A percentile compares a stretch with the other conserved stretches of the same genome.
Evolutionary conservation across 129 eudicot genomes (phyloP).

Genomic region (Flaveria bidentis): DNA sequence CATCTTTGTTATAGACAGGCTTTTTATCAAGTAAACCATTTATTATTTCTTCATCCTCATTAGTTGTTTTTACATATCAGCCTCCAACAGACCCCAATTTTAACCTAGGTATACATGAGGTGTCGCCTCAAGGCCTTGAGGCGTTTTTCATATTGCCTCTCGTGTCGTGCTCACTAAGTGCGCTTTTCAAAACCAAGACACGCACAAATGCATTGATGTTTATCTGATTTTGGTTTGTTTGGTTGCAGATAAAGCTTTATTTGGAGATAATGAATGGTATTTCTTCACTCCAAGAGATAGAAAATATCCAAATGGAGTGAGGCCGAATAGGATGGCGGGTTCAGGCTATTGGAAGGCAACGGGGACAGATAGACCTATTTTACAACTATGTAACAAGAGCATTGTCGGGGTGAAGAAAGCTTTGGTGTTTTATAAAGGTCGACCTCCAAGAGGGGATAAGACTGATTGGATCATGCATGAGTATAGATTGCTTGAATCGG

Average conservation of each 20-base stretch:
- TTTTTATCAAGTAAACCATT: too few relatives aligned
- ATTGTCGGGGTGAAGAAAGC: slow-evolving; percentile 50
- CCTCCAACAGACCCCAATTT: too few relatives aligned
- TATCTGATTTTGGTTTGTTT: slow-evolving; percentile 15
- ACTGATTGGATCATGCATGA: slow-evolving; percentile 65
- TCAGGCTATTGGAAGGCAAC: slow-evolving; percentile 63
- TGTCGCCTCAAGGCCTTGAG: too few relatives aligned
- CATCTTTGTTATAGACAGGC: too few relatives aligned
- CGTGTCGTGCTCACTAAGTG: background rate
- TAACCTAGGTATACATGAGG: too few relatives aligned
- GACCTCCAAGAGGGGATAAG: slow-evolving; percentile 49
- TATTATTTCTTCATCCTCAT: too few relatives aligned
- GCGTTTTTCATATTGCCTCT: too few relatives aligned
- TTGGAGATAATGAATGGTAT: slow-evolving; percentile 62
- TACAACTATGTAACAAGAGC: slow-evolving; percentile 28
- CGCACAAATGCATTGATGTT: background rate
- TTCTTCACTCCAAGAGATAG: slow-evolving; percentile 58
- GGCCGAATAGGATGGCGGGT: slow-evolving; percentile 55
- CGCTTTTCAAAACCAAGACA: background rate
- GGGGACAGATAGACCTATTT: slow-evolving; percentile 51
- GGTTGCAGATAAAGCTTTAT: slow-evolving; percentile 45
- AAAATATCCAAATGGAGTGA: slow-evolving; percentile 53
- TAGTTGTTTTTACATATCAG: too few relatives aligned
- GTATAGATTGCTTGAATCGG: slow-evolving; percentile 39
- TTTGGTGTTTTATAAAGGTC: slow-evolving; percentile 46